phyloP scores from a whole-genome alignment of 176 grass and related monocot genomes.

The Carex scoparia region DNA sequence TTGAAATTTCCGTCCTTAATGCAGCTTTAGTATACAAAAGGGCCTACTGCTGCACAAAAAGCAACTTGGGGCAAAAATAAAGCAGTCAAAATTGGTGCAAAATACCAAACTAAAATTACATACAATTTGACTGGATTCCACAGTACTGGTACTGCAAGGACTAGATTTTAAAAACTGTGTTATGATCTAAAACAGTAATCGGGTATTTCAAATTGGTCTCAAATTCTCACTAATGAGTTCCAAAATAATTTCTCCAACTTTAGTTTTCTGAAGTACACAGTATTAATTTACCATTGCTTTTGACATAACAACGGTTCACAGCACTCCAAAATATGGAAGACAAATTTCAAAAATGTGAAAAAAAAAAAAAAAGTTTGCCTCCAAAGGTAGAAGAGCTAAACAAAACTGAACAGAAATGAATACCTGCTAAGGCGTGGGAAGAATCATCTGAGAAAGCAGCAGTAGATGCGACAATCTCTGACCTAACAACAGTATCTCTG shows the following conservation, averaged over 20 bases:
- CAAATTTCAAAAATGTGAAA: not conserved
- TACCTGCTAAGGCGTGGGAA: constrained; percentile 26
- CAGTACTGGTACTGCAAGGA: not conserved
- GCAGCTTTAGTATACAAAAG: not conserved
- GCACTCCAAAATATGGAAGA: not conserved
- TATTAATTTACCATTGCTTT: not conserved
- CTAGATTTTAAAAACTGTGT: not conserved
- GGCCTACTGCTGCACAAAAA: not conserved
- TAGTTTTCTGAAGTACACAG: not conserved
- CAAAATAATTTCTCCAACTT: not conserved
- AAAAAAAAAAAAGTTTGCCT: not conserved
- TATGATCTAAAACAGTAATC: not conserved
- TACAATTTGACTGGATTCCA: not conserved
- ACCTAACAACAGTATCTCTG: constrained; percentile 27
- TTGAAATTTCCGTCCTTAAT: not conserved
- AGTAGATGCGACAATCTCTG: constrained; percentile 25
- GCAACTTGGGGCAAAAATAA: not conserved
- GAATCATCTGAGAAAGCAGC: constrained; percentile 10
- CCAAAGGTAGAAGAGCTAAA: not conserved
- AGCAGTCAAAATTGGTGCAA: not conserved
- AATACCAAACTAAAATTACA: not conserved
- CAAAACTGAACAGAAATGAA: not conserved
- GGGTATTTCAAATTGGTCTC: not conserved
- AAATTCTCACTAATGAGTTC: not conserved
- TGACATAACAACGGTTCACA: not conserved